Conservation (phyloP, 257 asterid species). For the Lycium barbarum region DNA sequence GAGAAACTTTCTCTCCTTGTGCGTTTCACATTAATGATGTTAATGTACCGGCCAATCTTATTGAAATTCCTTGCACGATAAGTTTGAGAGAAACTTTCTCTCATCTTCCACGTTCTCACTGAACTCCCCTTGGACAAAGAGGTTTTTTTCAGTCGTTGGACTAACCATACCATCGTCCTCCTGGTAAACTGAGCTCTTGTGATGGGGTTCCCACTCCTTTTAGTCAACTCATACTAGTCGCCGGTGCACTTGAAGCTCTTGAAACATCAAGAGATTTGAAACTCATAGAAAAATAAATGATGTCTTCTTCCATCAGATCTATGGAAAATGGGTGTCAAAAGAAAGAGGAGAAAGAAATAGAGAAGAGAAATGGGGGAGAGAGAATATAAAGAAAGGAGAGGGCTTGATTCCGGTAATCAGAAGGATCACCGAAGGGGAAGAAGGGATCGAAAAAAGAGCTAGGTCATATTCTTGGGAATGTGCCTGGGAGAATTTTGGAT, state of each 20-base stretch:
- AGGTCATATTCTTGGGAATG: no score
- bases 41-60: neutral
- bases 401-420: neutral
- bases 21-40: neutral
- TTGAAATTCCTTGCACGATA: neutral
- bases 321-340: no score
- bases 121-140: neutral
- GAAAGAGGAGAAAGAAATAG: no score
- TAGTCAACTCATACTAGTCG: neutral
- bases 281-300: neutral
- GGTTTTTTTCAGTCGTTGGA: neutral
- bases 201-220: neutral
- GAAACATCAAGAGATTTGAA: neutral
- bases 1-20: neutral
- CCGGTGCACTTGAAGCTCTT: neutral
- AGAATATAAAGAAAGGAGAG: no score
- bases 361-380: no score
- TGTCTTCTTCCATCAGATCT: no score
- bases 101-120: neutral
- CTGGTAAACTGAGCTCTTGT: neutral
- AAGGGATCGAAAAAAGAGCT: no score
- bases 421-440: no score
- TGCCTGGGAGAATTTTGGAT: no score
- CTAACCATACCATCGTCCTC: neutral
- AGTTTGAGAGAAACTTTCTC: neutral